A percentile compares a stretch with the other conserved stretches of the same genome.
Conservation (phyloP, 2,329 filamentous ascomycete genomes). For the Aspergillus awamori region DNA sequence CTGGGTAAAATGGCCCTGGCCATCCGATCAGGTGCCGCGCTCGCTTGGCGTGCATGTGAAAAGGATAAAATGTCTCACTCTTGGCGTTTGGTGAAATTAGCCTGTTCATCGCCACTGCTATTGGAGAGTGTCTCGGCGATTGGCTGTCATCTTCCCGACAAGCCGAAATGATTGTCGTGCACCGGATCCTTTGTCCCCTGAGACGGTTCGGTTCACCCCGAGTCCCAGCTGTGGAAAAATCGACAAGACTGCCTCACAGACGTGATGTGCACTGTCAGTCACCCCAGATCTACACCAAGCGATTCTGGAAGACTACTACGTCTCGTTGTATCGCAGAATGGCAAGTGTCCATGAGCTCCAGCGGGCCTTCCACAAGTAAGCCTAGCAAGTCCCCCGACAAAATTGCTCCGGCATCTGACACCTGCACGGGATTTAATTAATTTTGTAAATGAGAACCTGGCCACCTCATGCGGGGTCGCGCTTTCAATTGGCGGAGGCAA, state of each 20-base stretch:
- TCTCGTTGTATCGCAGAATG: background rate
- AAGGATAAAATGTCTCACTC: constrained; percentile 6
- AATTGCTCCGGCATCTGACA: background rate
- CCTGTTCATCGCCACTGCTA: background rate
- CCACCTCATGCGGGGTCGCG: constrained; percentile 6
- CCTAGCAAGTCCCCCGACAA: background rate
- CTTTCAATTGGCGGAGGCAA: constrained; percentile 5
- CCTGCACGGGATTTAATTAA: constrained; percentile 10
- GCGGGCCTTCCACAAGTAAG: background rate
- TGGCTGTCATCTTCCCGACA: background rate
- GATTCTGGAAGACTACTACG: background rate
- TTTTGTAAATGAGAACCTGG: background rate
- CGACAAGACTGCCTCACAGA: background rate
- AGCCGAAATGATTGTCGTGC: constrained; percentile 1
- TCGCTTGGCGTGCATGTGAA: constrained; percentile 6
- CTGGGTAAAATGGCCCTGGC: background rate
- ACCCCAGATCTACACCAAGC: background rate
- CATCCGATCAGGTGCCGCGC: background rate
- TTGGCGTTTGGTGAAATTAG: constrained; percentile 3
- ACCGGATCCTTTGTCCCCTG: background rate
- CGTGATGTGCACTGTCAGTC: background rate
- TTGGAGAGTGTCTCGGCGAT: constrained; percentile 7
- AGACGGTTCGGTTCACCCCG: constrained; percentile 3
- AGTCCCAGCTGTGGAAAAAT: background rate
- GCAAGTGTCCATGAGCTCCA: background rate